Percentiles rank a stretch among this genome's conserved stretches.
phyloP scores from a whole-genome alignment of 805 yeast species.

The Blastobotrys terrestris region DNA sequence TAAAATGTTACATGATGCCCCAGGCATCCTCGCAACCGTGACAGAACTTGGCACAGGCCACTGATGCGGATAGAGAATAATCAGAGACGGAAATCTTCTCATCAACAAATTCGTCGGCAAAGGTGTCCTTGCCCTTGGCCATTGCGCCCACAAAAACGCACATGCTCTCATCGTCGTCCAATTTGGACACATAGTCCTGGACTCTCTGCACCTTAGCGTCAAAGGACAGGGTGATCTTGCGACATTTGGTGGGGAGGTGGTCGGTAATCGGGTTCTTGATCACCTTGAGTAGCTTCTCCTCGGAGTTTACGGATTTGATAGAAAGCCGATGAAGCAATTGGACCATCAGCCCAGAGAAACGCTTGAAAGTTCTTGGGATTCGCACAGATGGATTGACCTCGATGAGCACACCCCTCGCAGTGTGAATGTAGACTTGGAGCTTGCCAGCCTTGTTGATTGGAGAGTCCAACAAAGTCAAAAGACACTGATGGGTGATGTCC shows the following conservation, averaged over 20 bases:
- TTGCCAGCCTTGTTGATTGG: slow-evolving; percentile 97
- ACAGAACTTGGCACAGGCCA: slow-evolving; percentile 96
- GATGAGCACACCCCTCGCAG: slow-evolving; percentile 88
- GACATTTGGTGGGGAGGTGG: slow-evolving; percentile 93
- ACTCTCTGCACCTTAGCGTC: slow-evolving; percentile 86
- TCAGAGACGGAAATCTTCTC: slow-evolving; percentile 94
- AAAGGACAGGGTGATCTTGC: slow-evolving; percentile 84
- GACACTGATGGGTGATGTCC: slow-evolving; percentile 98
- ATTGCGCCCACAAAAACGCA: slow-evolving; percentile 99
- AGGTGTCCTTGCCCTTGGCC: slow-evolving; percentile 97
- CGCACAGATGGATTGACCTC: slow-evolving; percentile 96
- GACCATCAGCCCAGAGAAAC: slow-evolving; percentile 97
- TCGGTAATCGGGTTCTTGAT: slow-evolving; percentile 97
- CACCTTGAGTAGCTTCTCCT: slow-evolving; percentile 87
- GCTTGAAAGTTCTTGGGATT: slow-evolving; percentile 95
- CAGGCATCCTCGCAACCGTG: slow-evolving; percentile 99
- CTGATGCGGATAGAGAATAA: slow-evolving; percentile 93
- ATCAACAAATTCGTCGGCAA: slow-evolving; percentile 95
- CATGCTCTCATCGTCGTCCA: slow-evolving; percentile 85
- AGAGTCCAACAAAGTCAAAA: slow-evolving; percentile 88
- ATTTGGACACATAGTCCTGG: slow-evolving; percentile 74
- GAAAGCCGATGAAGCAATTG: slow-evolving; percentile 88
- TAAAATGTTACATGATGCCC: slow-evolving; percentile 55
- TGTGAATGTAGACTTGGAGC: slow-evolving; percentile 92
- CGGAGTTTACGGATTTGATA: slow-evolving; percentile 90